A percentile compares a stretch with the other conserved stretches of the same genome.
phyloP scores from a whole-genome alignment of 1,139 yeast species.

The Geotrichum klebahnii region DNA sequence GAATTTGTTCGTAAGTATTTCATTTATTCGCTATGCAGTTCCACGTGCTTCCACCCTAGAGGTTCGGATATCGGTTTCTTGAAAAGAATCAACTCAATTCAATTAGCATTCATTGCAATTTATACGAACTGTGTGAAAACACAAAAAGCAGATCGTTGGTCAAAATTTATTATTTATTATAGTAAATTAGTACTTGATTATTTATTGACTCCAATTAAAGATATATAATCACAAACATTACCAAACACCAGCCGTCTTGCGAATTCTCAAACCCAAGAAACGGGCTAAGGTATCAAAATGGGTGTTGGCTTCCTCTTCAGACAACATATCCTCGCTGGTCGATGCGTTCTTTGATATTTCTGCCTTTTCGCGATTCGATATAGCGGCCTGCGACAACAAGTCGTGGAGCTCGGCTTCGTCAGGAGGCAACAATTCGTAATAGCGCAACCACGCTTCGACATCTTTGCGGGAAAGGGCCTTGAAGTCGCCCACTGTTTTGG shows the following conservation, averaged over 20 bases:
- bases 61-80: too few species aligned
- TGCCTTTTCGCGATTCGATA: neutral
- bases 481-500: slow-evolving; percentile 56
- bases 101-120: too few species aligned
- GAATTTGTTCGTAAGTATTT: too few species aligned
- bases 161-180: too few species aligned
- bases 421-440: slow-evolving; percentile 51
- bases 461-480: slow-evolving; percentile 44
- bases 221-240: slow-evolving; percentile 27
- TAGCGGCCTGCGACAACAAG: slow-evolving; percentile 34
- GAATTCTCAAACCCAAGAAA: slow-evolving; percentile 57
- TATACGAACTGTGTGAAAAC: too few species aligned
- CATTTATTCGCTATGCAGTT: too few species aligned
- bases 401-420: slow-evolving; percentile 36
- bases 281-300: slow-evolving; percentile 63
- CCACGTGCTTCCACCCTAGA: too few species aligned
- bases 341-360: neutral
- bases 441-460: slow-evolving; percentile 55
- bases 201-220: too few species aligned
- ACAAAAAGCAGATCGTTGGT: too few species aligned
- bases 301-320: slow-evolving; percentile 47
- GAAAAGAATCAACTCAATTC: too few species aligned
- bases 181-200: too few species aligned
- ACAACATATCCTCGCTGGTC: slow-evolving; percentile 34
- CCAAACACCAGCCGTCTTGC: slow-evolving; percentile 55